Evolutionary conservation across 2,329 filamentous ascomycete genomes (phyloP).

Genomic region (Ascomycota sp.): DNA sequence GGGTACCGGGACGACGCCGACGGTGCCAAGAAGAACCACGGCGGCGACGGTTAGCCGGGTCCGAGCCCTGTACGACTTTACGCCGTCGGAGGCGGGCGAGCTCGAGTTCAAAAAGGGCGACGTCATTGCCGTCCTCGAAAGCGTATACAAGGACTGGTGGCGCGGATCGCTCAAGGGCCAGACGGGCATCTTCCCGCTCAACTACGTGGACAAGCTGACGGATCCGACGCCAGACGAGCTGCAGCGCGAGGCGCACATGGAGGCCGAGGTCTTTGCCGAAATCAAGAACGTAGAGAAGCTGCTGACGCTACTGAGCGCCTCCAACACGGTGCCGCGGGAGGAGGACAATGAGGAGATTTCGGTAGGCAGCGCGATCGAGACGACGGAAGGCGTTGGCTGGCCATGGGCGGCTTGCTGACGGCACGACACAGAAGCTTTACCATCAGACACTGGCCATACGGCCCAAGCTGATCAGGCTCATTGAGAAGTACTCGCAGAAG

Average conservation of each 20-base stretch:
- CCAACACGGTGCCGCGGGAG: conserved; percentile 56
- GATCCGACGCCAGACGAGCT: conserved; percentile 90
- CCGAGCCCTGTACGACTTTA: conserved; percentile 83
- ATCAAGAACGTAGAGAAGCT: conserved; percentile 48
- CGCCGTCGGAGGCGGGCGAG: conserved; percentile 82
- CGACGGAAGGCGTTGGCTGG: too few species aligned
- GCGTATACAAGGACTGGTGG: conserved; percentile 99
- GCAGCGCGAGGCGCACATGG: conserved; percentile 90
- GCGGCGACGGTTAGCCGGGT: conserved; percentile 92
- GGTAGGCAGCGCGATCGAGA: too few species aligned
- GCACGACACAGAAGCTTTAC: conserved; percentile 43
- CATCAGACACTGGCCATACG: conserved; percentile 87
- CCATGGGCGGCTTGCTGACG: too few species aligned
- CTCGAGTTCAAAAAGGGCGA: conserved; percentile 93
- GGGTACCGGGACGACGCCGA: conserved; percentile 24
- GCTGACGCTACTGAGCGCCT: conserved; percentile 76
- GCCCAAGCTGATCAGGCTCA: conserved; percentile 91
- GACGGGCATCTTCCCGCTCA: conserved; percentile 93
- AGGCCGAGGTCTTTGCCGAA: conserved; percentile 47
- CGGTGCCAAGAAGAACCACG: conserved; percentile 64
- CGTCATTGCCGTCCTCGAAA: conserved; percentile 90
- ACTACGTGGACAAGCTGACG: conserved; percentile 93
- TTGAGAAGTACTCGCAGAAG: conserved; percentile 98
- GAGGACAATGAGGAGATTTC: conserved; percentile 97
- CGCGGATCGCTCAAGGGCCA: conserved; percentile 85